Conservation (phyloP, 2,329 filamentous ascomycete species). For the Fusarium globosum region DNA sequence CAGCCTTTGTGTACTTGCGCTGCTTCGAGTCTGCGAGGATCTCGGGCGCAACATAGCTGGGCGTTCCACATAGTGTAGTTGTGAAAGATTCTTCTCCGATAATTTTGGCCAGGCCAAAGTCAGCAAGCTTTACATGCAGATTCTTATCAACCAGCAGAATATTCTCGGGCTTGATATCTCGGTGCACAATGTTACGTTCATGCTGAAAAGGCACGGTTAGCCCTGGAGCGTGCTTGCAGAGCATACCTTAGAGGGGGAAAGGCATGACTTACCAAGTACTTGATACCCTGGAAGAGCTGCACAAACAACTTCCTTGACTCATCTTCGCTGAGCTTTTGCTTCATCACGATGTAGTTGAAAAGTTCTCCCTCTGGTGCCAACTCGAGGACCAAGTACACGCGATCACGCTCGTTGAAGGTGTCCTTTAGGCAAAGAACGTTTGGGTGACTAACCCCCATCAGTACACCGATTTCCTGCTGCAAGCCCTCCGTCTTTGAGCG, state of each 20-base stretch:
- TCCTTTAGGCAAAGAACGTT: slow-evolving; percentile 94
- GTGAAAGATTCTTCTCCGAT: slow-evolving; percentile 99
- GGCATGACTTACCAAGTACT: slow-evolving; percentile 80
- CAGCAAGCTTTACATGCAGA: slow-evolving; percentile 88
- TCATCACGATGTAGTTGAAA: slow-evolving; percentile 94
- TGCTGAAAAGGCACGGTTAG: slow-evolving; percentile 67
- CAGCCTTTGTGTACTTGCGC: slow-evolving; percentile 91
- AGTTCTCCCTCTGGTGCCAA: slow-evolving; percentile 92
- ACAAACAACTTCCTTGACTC: slow-evolving; percentile 89
- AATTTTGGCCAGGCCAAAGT: slow-evolving; percentile 97
- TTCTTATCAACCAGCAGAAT: slow-evolving; percentile 89
- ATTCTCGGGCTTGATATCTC: slow-evolving; percentile 98
- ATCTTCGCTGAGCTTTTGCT: slow-evolving; percentile 85
- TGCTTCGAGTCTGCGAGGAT: slow-evolving; percentile 85
- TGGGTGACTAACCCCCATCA: slow-evolving; percentile 97
- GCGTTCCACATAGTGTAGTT: slow-evolving; percentile 95
- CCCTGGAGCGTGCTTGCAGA: neutral
- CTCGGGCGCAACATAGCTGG: slow-evolving; percentile 95
- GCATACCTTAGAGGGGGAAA: neutral
- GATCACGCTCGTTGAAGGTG: slow-evolving; percentile 90
- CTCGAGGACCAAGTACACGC: slow-evolving; percentile 91
- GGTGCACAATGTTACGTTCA: slow-evolving; percentile 95
- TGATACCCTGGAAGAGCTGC: slow-evolving; percentile 92
- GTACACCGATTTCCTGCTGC: slow-evolving; percentile 94
- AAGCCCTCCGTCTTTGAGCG: slow-evolving; percentile 85